Evolutionary conservation across 1,284 basidiomycete genomes (phyloP).

Genomic region (Cerrena zonata): DNA sequence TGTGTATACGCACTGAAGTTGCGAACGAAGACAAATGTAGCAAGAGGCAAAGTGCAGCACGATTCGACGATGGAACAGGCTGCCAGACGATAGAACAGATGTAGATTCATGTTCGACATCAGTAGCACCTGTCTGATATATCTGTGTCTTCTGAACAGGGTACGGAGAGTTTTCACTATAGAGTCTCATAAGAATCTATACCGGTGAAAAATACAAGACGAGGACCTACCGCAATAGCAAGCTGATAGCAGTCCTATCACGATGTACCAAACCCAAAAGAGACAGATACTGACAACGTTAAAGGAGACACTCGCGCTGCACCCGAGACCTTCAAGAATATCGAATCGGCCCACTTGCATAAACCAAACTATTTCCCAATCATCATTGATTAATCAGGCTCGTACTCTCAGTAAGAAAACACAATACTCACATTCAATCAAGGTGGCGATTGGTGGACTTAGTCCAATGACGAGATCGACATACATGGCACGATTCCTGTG

Average conservation of each 20-base stretch:
- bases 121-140: background rate
- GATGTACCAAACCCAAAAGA: conserved; percentile 38
- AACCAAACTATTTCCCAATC: conserved; percentile 20
- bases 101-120: background rate
- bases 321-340: conserved; percentile 54
- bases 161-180: conserved; percentile 3
- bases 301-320: conserved; percentile 42
- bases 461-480: background rate
- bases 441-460: background rate
- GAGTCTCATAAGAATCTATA: too few species aligned
- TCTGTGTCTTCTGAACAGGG: conserved; percentile 2
- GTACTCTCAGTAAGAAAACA: background rate
- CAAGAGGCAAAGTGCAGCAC: background rate
- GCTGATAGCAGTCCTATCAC: conserved; percentile 37
- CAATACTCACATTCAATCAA: background rate
- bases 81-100: conserved; percentile 4
- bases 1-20: background rate
- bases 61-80: background rate
- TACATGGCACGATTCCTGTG: background rate
- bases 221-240: conserved; percentile 21
- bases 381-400: background rate
- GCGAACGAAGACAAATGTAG: background rate
- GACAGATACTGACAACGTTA: conserved; percentile 35
- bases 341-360: conserved; percentile 44
- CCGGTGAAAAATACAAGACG: too few species aligned